A percentile compares a stretch with the other conserved stretches of the same genome.
Conservation (phyloP, 306 rosid genomes). For the Inga laurina region DNA sequence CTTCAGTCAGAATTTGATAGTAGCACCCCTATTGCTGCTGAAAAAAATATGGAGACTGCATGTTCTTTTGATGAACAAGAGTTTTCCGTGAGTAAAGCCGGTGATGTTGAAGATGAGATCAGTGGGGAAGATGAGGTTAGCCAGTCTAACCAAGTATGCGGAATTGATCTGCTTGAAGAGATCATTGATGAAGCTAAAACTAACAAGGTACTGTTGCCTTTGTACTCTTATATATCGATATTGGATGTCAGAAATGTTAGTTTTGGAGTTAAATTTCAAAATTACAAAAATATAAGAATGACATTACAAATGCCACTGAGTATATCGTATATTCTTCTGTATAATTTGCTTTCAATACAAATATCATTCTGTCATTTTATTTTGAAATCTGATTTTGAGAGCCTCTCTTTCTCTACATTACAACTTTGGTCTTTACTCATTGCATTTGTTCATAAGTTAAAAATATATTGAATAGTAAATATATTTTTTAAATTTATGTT, state of each 20-base stretch:
- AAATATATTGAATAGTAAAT: background rate
- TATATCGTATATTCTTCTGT: background rate
- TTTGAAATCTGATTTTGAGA: background rate
- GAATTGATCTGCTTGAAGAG: constrained; percentile 69
- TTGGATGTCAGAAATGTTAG: background rate
- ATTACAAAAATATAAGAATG: background rate
- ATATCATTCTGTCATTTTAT: background rate
- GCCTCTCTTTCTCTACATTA: background rate
- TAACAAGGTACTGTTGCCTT: constrained; percentile 67
- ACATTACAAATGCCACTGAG: background rate
- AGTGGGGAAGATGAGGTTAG: constrained; percentile 19
- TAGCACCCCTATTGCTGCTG: constrained; percentile 19
- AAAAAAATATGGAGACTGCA: constrained; percentile 29
- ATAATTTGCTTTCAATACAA: background rate
- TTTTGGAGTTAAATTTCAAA: background rate
- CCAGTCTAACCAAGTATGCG: constrained; percentile 51
- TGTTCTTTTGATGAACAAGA: constrained; percentile 33
- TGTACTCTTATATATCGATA: background rate
- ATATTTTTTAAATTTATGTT: background rate
- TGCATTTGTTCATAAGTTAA: background rate
- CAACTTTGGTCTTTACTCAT: background rate
- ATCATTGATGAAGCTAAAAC: constrained; percentile 77
- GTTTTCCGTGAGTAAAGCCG: constrained; percentile 30
- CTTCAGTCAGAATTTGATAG: constrained; percentile 35
- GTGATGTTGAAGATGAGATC: constrained; percentile 41